Conservation (phyloP, 2,329 filamentous ascomycete genomes). For the Ophiocordyceps robertsii region DNA sequence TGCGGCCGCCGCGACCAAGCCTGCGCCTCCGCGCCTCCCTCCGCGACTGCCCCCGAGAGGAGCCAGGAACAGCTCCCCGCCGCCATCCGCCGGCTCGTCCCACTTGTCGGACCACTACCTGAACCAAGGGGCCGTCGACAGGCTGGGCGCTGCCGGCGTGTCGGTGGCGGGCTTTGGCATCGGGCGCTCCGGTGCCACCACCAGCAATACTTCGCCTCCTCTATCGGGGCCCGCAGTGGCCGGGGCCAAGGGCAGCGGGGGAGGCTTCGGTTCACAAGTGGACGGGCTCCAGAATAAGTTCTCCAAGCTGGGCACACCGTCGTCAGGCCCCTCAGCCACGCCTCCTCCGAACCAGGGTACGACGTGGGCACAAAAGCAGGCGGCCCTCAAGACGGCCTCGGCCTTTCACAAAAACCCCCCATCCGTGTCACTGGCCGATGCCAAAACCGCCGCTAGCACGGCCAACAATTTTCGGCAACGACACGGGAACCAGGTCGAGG, state of each 20-base stretch:
- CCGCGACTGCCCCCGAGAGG: conserved; percentile 21
- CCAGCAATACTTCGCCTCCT: background rate
- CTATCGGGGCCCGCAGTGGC: conserved; percentile 3
- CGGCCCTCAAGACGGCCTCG: conserved; percentile 46
- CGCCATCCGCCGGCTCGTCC: background rate
- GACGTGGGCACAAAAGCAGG: conserved; percentile 51
- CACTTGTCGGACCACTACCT: conserved; percentile 14
- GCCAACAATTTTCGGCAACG: conserved; percentile 57
- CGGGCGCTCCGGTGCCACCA: conserved; percentile 19
- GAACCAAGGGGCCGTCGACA: conserved; percentile 45
- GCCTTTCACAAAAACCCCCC: conserved; percentile 47
- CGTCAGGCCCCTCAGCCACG: conserved; percentile 9
- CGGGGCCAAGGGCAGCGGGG: conserved; percentile 6
- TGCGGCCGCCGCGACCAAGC: background rate
- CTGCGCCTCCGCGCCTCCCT: conserved; percentile 43
- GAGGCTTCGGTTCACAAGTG: conserved; percentile 28
- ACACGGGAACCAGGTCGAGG: conserved; percentile 53
- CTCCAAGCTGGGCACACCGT: conserved; percentile 31
- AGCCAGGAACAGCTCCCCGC: background rate
- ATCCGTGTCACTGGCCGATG: conserved; percentile 45
- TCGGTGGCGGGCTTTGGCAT: conserved; percentile 71
- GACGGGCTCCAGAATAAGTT: conserved; percentile 59
- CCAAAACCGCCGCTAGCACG: conserved; percentile 42
- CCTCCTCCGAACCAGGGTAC: conserved; percentile 33
- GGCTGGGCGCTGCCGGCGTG: conserved; percentile 61